These are phyloP conservation scores for Cladosporium sp. DNA, from an alignment of 2,329 filamentous ascomycete species.

Conservation along the genomic window DNA sequence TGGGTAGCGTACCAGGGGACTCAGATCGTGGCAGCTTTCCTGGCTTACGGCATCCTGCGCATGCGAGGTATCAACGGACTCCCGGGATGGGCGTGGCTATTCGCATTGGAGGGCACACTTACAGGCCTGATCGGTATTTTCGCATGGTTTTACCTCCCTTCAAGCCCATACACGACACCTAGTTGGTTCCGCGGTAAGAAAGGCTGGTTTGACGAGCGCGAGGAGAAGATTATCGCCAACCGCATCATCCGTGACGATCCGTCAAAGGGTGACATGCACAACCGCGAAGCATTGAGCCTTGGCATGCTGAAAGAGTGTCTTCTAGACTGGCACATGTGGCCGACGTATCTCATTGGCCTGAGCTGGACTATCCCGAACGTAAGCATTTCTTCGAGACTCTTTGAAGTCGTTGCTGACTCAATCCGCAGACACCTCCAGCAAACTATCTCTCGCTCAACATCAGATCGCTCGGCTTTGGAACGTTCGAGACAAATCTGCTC, in stretches of 20 bases:
- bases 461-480: slow-evolving; percentile 17
- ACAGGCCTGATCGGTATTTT: slow-evolving; percentile 55
- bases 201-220: slow-evolving; percentile 67
- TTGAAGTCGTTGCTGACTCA: neutral
- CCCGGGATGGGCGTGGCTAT: slow-evolving; percentile 49
- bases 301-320: slow-evolving; percentile 52
- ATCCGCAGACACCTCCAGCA: slow-evolving; percentile 37
- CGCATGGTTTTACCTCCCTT: slow-evolving; percentile 54
- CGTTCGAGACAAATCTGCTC: slow-evolving; percentile 60
- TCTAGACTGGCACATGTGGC: slow-evolving; percentile 47
- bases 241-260: slow-evolving; percentile 62
- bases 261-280: slow-evolving; percentile 58
- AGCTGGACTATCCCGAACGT: slow-evolving; percentile 52
- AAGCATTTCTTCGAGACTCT: neutral
- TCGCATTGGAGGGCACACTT: slow-evolving; percentile 54
- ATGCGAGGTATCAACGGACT: slow-evolving; percentile 49
- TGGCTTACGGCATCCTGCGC: slow-evolving; percentile 37
- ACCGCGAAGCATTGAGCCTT: slow-evolving; percentile 61
- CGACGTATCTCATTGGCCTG: slow-evolving; percentile 60
- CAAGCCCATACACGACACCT: slow-evolving; percentile 62
- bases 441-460: slow-evolving; percentile 19
- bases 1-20: slow-evolving; percentile 50
- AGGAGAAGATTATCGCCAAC: slow-evolving; percentile 67
- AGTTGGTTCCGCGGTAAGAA: slow-evolving; percentile 60
- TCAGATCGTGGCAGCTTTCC: slow-evolving; percentile 30